phyloP scores from a whole-genome alignment of 352 stramenopile species.

The Sclerospora graminicola region DNA sequence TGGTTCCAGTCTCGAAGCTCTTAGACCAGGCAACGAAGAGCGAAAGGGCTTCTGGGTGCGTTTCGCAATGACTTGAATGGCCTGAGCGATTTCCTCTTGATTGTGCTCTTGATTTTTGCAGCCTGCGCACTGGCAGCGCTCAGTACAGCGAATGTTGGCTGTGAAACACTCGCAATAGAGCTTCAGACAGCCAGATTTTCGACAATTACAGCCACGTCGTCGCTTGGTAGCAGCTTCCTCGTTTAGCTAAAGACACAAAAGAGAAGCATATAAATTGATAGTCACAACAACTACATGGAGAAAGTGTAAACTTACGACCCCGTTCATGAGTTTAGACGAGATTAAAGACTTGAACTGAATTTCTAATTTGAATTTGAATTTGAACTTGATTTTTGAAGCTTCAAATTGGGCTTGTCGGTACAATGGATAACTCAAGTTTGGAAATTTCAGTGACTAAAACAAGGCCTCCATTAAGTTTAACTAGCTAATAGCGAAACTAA shows the following conservation, averaged over 20 bases:
- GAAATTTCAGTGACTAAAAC: no score
- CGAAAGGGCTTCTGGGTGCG: constrained; percentile 38
- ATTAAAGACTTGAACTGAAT: constrained; percentile 13
- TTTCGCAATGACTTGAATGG: constrained; percentile 44
- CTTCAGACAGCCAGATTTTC: constrained; percentile 95
- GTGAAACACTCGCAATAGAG: constrained; percentile 85
- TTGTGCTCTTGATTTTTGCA: constrained; percentile 71
- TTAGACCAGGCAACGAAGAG: constrained; percentile 17
- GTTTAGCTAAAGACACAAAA: constrained; percentile 5
- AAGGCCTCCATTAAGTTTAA: no score
- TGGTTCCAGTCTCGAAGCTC: constrained; percentile 4
- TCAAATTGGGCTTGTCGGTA: neutral
- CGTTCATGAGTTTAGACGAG: constrained; percentile 10
- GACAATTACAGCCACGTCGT: constrained; percentile 88
- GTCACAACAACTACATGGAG: neutral
- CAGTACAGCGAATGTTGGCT: constrained; percentile 33
- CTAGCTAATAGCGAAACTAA: neutral
- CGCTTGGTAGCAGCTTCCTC: constrained; percentile 1
- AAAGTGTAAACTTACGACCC: constrained; percentile 5
- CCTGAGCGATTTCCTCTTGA: constrained; percentile 39
- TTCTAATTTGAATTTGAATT: constrained; percentile 30
- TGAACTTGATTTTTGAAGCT: constrained; percentile 18
- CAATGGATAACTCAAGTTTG: no score
- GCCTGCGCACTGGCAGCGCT: constrained; percentile 60
- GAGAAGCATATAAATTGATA: constrained; percentile 6